These are phyloP conservation scores for Naganishia vishniacii DNA, from an alignment of 768 basidiomycete genomes.

Conservation along the genomic window DNA sequence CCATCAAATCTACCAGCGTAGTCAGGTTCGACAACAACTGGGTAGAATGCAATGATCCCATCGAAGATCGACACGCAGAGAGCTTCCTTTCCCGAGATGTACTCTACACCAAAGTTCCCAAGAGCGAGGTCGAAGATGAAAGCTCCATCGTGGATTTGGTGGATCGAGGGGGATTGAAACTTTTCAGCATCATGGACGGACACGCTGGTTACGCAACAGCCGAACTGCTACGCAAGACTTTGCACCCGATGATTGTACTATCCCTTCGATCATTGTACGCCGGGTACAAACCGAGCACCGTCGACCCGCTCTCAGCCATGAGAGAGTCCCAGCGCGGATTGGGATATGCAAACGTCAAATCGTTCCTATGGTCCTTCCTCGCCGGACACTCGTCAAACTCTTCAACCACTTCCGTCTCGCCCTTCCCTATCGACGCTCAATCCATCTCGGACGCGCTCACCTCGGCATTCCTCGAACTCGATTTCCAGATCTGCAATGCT, in stretches of 20 bases:
- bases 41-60: constrained; percentile 77
- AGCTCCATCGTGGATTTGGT: constrained; percentile 15
- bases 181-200: constrained; percentile 64
- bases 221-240: constrained; percentile 68
- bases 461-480: constrained; percentile 73
- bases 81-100: constrained; percentile 62
- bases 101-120: constrained; percentile 41
- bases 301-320: constrained; percentile 10
- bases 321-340: background rate
- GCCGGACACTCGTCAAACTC: background rate
- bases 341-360: constrained; percentile 18
- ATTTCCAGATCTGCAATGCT: constrained; percentile 71
- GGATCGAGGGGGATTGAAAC: constrained; percentile 24
- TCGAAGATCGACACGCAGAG: constrained; percentile 79
- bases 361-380: constrained; percentile 25
- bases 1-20: constrained; percentile 30
- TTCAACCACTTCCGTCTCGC: background rate
- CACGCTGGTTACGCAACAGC: constrained; percentile 78
- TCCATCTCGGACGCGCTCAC: constrained; percentile 54
- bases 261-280: constrained; percentile 55
- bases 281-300: constrained; percentile 15
- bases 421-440: constrained; percentile 23
- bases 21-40: constrained; percentile 63
- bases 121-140: background rate
- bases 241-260: constrained; percentile 69